Evolutionary conservation across 1,139 yeast genomes (phyloP).

Genomic region (Blastobotrys indianensis): DNA sequence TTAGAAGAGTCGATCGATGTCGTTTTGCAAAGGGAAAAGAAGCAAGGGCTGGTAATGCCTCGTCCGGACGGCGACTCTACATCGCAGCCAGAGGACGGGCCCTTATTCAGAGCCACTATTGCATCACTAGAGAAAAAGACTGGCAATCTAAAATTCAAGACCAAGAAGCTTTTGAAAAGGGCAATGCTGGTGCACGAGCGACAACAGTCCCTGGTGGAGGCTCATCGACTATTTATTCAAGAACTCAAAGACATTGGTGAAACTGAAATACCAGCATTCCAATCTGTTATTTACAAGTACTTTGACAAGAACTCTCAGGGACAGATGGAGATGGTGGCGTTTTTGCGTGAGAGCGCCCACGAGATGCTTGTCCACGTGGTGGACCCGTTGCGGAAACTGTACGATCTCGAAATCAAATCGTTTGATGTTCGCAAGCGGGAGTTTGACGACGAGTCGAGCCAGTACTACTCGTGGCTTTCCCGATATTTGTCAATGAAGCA

Average conservation of each 20-base stretch:
- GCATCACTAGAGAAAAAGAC: constrained; percentile 50
- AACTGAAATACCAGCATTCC: constrained; percentile 32
- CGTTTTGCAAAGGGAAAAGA: constrained; percentile 20
- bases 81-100: constrained; percentile 60
- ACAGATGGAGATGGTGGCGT: constrained; percentile 21
- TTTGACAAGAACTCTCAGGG: constrained; percentile 23
- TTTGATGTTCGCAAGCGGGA: constrained; percentile 44
- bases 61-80: constrained; percentile 30
- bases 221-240: constrained; percentile 32
- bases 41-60: constrained; percentile 17
- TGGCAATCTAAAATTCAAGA: constrained; percentile 42
- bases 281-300: constrained; percentile 30
- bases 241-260: constrained; percentile 31
- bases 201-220: constrained; percentile 33
- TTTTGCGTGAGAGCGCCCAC: constrained; percentile 19
- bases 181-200: constrained; percentile 35
- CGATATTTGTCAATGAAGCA: constrained; percentile 63
- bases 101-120: constrained; percentile 58
- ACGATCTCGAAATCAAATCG: constrained; percentile 39
- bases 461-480: constrained; percentile 69
- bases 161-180: constrained; percentile 39
- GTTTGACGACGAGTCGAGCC: constrained; percentile 69
- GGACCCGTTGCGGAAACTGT: constrained; percentile 36
- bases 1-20: constrained; percentile 18
- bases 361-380: constrained; percentile 33